A percentile compares a stretch with the other conserved stretches of the same genome.
Conservation (phyloP, 306 rosid genomes). For the Acacia acuminata region DNA sequence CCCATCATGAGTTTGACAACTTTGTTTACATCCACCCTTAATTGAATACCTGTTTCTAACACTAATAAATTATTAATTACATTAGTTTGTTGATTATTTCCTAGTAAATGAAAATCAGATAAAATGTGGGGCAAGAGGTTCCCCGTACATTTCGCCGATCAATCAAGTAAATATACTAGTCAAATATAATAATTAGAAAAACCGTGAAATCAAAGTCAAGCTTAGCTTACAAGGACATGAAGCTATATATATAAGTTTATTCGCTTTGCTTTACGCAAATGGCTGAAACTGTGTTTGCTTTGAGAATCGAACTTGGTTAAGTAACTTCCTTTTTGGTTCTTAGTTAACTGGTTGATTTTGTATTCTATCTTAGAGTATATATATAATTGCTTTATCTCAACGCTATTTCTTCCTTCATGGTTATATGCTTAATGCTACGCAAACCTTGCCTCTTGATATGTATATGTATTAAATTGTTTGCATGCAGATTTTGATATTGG, state of each 20-base stretch:
- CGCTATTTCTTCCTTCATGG: background rate
- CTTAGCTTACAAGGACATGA: background rate
- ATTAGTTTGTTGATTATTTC: background rate
- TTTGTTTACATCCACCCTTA: background rate
- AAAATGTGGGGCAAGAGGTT: background rate
- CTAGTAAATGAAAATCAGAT: background rate
- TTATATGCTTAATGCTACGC: background rate
- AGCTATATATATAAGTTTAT: slow-evolving; percentile 6
- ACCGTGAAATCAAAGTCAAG: slow-evolving; percentile 11
- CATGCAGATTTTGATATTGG: slow-evolving; percentile 29
- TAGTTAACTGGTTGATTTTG: background rate
- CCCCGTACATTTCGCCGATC: too few species aligned
- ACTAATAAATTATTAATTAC: background rate
- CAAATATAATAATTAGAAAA: background rate
- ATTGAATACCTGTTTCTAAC: background rate
- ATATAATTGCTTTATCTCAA: background rate
- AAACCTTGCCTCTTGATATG: too few species aligned
- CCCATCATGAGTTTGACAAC: too few species aligned
- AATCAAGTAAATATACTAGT: background rate
- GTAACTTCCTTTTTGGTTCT: background rate
- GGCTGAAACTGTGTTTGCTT: background rate
- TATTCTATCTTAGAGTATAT: background rate
- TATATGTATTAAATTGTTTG: background rate
- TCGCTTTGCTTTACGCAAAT: slow-evolving; percentile 7
- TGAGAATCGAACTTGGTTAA: background rate